Conservation (phyloP, 2,329 filamentous ascomycete genomes). For the Trichoderma atroviride region DNA sequence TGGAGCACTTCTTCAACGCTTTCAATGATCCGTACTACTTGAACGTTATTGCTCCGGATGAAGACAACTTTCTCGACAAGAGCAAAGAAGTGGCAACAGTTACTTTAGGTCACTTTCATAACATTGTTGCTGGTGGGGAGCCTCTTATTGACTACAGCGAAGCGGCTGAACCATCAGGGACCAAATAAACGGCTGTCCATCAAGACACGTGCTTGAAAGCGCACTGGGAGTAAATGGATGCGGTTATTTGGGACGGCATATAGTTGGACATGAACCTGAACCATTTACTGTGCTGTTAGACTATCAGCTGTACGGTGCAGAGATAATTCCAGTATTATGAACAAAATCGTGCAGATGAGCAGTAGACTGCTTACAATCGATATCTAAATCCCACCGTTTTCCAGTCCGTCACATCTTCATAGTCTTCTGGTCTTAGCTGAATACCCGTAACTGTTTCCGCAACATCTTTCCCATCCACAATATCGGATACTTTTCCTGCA, state of each 20-base stretch:
- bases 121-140: slow-evolving; percentile 5
- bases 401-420: slow-evolving; percentile 64
- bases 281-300: neutral
- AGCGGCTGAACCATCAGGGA: neutral
- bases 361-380: slow-evolving; percentile 43
- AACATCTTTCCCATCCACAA: slow-evolving; percentile 32
- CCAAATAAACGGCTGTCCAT: neutral
- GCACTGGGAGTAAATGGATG: neutral
- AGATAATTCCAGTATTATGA: neutral
- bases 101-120: slow-evolving; percentile 14
- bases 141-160: slow-evolving; percentile 16
- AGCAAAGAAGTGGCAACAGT: slow-evolving; percentile 19
- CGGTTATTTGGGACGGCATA: neutral
- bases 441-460: slow-evolving; percentile 41
- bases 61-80: slow-evolving; percentile 24
- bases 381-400: slow-evolving; percentile 62
- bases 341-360: neutral
- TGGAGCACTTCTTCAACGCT: slow-evolving; percentile 16
- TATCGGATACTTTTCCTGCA: slow-evolving; percentile 41
- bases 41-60: slow-evolving; percentile 19
- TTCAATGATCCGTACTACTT: slow-evolving; percentile 21
- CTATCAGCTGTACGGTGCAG: too few relatives aligned
- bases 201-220: neutral
- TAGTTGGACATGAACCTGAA: neutral
- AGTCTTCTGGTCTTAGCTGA: slow-evolving; percentile 48